These are phyloP conservation scores for Crithidia sp. DNA, from an alignment of 208 protist genomes.

Conservation along the genomic window DNA sequence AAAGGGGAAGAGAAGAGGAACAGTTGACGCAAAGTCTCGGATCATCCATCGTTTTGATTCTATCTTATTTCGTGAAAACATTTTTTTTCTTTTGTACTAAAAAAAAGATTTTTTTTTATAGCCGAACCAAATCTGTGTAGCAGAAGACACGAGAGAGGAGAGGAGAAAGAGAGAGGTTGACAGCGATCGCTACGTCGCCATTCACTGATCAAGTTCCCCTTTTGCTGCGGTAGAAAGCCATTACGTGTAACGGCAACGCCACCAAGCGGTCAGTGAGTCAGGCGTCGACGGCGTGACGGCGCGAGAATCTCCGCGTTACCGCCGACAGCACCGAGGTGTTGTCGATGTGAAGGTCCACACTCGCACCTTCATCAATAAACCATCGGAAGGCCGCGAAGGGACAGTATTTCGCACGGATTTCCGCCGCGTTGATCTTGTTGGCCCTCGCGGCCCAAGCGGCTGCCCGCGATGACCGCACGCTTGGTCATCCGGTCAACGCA, in stretches of 20 bases:
- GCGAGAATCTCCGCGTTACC: background rate
- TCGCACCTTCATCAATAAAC: background rate
- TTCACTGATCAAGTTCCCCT: no score
- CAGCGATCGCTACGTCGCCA: no score
- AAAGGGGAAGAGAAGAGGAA: background rate
- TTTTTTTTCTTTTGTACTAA: constrained; percentile 9
- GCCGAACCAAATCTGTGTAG: no score
- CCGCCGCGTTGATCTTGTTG: constrained; percentile 26
- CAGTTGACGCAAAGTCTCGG: constrained; percentile 1
- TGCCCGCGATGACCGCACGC: constrained; percentile 9
- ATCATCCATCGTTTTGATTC: constrained; percentile 3
- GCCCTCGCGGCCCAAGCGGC: constrained; percentile 3
- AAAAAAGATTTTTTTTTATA: no score
- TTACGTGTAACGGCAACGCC: background rate
- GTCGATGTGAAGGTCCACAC: constrained; percentile 22
- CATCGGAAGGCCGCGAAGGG: background rate
- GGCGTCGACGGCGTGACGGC: constrained; percentile 16
- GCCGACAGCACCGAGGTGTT: constrained; percentile 28
- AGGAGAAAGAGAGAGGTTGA: no score
- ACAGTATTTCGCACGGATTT: constrained; percentile 14
- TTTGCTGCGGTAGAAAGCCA: background rate
- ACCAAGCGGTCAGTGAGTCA: background rate
- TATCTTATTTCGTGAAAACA: background rate
- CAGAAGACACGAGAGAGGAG: no score
- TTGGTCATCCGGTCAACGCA: constrained; percentile 21